These are phyloP conservation scores for Pythium guiyangense DNA, from an alignment of 352 stramenopile species.

Conservation along the genomic window DNA sequence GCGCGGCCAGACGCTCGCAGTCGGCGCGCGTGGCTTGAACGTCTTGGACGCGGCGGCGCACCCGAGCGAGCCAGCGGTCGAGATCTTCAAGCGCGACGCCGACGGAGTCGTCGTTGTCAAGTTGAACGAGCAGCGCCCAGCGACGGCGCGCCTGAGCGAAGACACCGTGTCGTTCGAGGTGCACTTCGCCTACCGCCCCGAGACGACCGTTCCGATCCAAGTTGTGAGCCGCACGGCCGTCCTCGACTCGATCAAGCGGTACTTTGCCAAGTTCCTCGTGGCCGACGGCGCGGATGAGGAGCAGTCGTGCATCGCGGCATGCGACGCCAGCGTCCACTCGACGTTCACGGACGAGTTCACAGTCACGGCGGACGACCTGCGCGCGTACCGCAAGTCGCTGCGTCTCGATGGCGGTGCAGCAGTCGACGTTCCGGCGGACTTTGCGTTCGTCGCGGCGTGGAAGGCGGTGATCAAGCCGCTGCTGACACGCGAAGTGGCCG, in stretches of 20 bases:
- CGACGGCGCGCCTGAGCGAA: conserved; percentile 38
- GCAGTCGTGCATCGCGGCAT: conserved; percentile 51
- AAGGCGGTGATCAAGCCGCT: conserved; percentile 79
- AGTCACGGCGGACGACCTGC: conserved; percentile 49
- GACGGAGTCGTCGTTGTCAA: conserved; percentile 32
- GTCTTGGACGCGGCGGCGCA: conserved; percentile 36
- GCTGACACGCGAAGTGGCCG: conserved; percentile 76
- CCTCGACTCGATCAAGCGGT: conserved; percentile 63
- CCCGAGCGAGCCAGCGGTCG: conserved; percentile 38
- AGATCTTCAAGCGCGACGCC: conserved; percentile 31
- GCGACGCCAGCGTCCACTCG: conserved; percentile 48
- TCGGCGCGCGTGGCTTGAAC: conserved; percentile 24
- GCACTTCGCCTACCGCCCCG: conserved; percentile 44
- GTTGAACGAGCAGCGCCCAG: conserved; percentile 56
- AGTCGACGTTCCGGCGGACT: conserved; percentile 50
- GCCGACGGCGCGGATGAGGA: conserved; percentile 53
- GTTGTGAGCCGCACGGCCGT: conserved; percentile 27
- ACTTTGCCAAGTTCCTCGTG: conserved; percentile 78
- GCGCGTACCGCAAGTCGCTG: conserved; percentile 56
- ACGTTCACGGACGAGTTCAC: conserved; percentile 63
- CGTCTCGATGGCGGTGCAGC: conserved; percentile 1
- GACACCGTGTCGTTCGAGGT: conserved; percentile 48
- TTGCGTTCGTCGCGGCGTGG: conserved; percentile 78
- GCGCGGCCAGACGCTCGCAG: conserved; percentile 34
- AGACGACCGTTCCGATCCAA: conserved; percentile 48